Percentiles rank a stretch among this genome's conserved stretches.
Evolutionary conservation across 331 rosid genomes (phyloP).

Genomic region (Spiraea crenata): DNA sequence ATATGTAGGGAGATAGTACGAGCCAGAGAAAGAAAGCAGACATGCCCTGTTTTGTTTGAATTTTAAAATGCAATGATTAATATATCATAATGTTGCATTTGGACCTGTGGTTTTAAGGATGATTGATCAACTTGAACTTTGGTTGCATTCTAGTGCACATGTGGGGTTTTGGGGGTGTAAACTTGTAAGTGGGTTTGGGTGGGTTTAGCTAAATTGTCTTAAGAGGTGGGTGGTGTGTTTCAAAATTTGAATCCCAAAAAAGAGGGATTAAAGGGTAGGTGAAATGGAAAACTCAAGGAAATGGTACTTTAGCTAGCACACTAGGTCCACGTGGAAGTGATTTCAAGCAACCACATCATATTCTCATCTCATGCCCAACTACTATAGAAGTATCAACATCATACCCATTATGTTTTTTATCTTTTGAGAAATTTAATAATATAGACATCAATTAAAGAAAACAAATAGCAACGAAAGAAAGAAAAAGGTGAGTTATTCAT

Average conservation of each 20-base stretch:
- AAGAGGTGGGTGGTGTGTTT: constrained; percentile 38
- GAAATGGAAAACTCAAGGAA: constrained; percentile 27
- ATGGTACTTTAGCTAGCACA: constrained; percentile 37
- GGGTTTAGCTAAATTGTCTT: background rate
- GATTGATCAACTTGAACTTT: background rate
- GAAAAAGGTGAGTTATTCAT: too few species aligned
- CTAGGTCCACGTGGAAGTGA: constrained; percentile 54
- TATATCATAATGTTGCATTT: constrained; percentile 31
- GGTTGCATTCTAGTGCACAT: constrained; percentile 22
- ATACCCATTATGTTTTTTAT: background rate
- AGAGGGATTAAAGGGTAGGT: constrained; percentile 43
- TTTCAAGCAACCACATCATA: constrained; percentile 36
- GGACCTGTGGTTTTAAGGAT: constrained; percentile 23
- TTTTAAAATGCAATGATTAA: constrained; percentile 67
- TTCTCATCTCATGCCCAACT: constrained; percentile 16
- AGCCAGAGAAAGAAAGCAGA: constrained; percentile 34
- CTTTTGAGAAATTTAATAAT: too few species aligned
- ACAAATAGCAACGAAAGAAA: too few species aligned
- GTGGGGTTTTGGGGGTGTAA: constrained; percentile 26
- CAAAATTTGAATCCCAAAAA: constrained; percentile 61
- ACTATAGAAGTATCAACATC: background rate
- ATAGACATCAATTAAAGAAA: too few species aligned
- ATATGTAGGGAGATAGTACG: constrained; percentile 4
- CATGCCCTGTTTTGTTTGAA: constrained; percentile 35
- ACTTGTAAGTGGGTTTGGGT: constrained; percentile 16